Conservation (phyloP, 352 stramenopile species). For the Aphanomyces cochlioides region DNA sequence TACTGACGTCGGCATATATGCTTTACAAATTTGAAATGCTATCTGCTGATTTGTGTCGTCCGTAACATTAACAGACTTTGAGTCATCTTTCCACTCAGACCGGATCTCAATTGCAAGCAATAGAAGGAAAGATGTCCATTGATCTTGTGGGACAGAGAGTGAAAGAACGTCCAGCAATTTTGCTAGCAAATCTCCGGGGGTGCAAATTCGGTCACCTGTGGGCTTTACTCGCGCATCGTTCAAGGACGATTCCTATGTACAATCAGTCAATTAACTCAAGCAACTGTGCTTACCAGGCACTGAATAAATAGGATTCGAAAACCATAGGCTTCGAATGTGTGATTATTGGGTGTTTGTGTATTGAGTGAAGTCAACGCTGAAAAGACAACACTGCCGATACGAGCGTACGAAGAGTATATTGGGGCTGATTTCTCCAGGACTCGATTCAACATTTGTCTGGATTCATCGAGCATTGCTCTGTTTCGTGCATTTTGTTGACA, state of each 20-base stretch:
- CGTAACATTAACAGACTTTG: not conserved
- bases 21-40: too few species aligned
- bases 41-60: too few species aligned
- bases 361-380: too few species aligned
- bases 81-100: not conserved
- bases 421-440: not conserved
- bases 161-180: conserved; percentile 8
- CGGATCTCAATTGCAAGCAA: conserved; percentile 11
- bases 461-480: not conserved
- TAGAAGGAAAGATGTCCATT: not conserved
- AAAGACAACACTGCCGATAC: too few species aligned
- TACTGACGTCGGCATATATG: too few species aligned
- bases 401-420: too few species aligned
- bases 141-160: not conserved
- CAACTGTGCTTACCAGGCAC: not conserved
- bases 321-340: not conserved
- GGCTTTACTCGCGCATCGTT: not conserved
- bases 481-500: conserved; percentile 9
- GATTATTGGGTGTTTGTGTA: too few species aligned
- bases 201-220: not conserved
- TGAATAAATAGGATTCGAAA: conserved; percentile 16
- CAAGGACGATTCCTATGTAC: conserved; percentile 1
- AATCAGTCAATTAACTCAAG: not conserved
- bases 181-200: not conserved
- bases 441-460: not conserved